Base-by-base conservation (phyloP, 2,329 filamentous ascomycete species). In the Leptographium galeiforme region DNA sequence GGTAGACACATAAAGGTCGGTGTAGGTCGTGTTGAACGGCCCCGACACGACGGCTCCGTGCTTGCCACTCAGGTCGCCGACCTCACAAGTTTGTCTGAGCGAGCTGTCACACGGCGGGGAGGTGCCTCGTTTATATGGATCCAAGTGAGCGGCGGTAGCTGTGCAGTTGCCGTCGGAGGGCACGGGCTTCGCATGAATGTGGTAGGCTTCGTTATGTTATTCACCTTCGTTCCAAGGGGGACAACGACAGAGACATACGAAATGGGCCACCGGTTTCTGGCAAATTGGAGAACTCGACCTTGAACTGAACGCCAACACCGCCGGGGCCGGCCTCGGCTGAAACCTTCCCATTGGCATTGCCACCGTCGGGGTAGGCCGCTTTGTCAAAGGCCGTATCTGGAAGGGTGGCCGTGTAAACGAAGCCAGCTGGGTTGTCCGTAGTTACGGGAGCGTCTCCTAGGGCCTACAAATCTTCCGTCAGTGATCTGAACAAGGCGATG, bases 11-110 rank as follows among this genome's bases (percentile, higher is more conserved):
- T 74, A 86, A 25, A 68, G 64, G 62, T 87, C 83, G 55, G 66
- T 62, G 67, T 78, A 85, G 49, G 67, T 69, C 53, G 64, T 67
- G 33, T 64, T 63, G 62, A 75, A 82, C 13, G 74, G 69, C 57
- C 75, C 72, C 33, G 67, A 64, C 32, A 66, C 71, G 61, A 86
- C 76, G 56, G 73, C 73, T 57, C 85, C 85, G 61, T 84, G 72
- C 70, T 91, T 91, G 63, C 87, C 87, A 60, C 79, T 78, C 53
- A 89, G 72, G 64, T 91, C 87, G 58, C 87, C 87, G 12, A 87
- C 79, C 68, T 91, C 80, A 70, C 87, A 93, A 11, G 78, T 81
- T 57, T 77, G 67, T 8, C 82, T 82, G 8, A 69, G 63, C 11
- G 64, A 60, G 12, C 68, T 40, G 62, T 88, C 72, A 68, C 87